Evolutionary conservation across 257 asterid species (phyloP), one percentile per base, ranked within the genome.

Genomic region (Euphrasia confusa): DNA sequence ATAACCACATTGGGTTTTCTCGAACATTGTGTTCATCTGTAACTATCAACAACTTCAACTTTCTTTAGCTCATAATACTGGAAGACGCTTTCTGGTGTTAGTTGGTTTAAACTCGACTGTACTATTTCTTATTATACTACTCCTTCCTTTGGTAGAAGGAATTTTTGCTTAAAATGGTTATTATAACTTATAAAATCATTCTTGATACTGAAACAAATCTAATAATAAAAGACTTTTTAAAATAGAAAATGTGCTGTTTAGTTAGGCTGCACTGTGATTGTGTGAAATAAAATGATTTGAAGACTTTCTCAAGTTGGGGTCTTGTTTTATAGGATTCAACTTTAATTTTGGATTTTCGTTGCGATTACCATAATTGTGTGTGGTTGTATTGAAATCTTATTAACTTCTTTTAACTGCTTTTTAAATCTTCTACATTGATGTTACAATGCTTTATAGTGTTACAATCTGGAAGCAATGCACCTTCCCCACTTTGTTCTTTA

Each of bases 361-460:
- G 55, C 15, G 24, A 5, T 49, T 10, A 49, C 13, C 26, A 49
- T 49, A 50, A 50, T 17, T 4, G 30, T 50, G 56, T 50, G 14
- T 45, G 52, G 52, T 47, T 13, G 18, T 47, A 47, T 47, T 14
- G 56, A 50, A 50, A 17, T 7, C 18, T 14, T 6, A 15, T 50
- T 5, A 49, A n/a, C 6, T 44, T 44, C 7, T 12, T 13, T n/a
- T n/a, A 54, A 54, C 35, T 56, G 61, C 30, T 59, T 27, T 63
- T 63, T 47, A 27, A 30, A 30, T 54, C 53, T 61, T 53, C 39
- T 28, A 55, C 27, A 32, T 47, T 62, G 49, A 14, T 55, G 37
- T 63, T 17, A 49, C 26, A 49, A 66, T 66, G 64, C 53, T 52
- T 60, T 54, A 54, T 71, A 14, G 49, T 72, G 57, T 26, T 57